These are phyloP conservation scores for Funneliformis caledonium DNA, from an alignment of 371 early-diverging fungal species.

Conservation along the genomic window DNA sequence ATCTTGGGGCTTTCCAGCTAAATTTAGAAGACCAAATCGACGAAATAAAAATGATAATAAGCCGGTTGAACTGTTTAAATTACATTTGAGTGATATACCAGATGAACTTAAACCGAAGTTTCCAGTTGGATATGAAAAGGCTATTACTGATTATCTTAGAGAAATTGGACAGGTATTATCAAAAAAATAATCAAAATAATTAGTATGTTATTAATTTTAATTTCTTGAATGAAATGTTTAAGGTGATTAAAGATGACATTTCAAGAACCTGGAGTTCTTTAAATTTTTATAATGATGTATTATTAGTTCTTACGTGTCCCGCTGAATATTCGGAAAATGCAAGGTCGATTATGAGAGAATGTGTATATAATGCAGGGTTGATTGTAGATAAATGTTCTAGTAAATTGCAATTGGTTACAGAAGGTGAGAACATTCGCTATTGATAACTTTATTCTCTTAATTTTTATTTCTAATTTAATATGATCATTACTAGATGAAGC, in stretches of 20 bases:
- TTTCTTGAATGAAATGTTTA: too few relatives aligned
- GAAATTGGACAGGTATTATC: not conserved
- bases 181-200: too few relatives aligned
- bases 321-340: not conserved
- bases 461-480: not conserved
- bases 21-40: too few relatives aligned
- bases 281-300: not conserved
- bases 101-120: not conserved
- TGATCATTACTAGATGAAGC: too few relatives aligned
- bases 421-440: not conserved
- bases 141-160: constrained; percentile 34
- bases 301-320: not conserved
- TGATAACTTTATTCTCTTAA: too few relatives aligned
- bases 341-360: not conserved
- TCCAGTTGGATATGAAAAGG: constrained; percentile 23
- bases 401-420: constrained; percentile 1
- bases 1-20: constrained; percentile 15
- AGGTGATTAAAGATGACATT: constrained; percentile 15
- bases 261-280: not conserved
- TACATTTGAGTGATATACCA: not conserved
- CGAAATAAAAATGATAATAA: not conserved
- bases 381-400: not conserved
- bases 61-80: constrained; percentile 31
- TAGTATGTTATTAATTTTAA: too few relatives aligned
- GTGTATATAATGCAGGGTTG: constrained; percentile 1